Base-by-base conservation (phyloP, 2,329 filamentous ascomycete genomes). In the Mycosphaerelloides madeirae region DNA sequence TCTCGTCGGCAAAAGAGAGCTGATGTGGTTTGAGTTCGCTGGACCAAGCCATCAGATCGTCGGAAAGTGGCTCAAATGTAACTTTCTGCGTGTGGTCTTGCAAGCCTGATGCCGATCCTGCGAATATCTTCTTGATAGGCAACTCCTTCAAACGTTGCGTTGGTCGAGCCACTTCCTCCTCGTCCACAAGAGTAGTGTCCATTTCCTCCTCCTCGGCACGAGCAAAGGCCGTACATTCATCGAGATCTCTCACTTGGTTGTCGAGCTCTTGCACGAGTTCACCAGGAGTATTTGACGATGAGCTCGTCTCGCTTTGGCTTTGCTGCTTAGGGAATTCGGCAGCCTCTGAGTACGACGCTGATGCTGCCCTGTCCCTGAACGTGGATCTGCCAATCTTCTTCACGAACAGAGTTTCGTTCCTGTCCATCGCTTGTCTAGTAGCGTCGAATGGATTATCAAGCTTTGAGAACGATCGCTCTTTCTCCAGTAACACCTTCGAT, bases 1-100 rank as follows among this genome's bases (percentile, higher is more conserved):
- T 54, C 36, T 64, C 58, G n/a, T 68, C 63, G 31, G 65, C 60
- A 3, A 72, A 46, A 29, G 59, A 54, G 29, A 60, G 60, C 38
- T 72, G 69, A 34, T 72, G 63, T 7, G 67, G 62, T 29, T 63
- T 49, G 1, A 72, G 58, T n/a, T 55, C 61, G 3, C 57, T 55
- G 39, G 68, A 64, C 69, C 69, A 72, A 14, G 63, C 14, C 9
- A 48, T 61, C 31, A 66, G 54, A 18, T 64, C 64, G 32, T 65
- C 61, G 3, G 33, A 29, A 6, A 35, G 33, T 18, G 33, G 33
- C 33, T 35, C 33, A 18, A 19, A 35, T 6, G 6, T 18, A n/a
- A n/a, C n/a, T n/a, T n/a, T n/a, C n/a, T n/a, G n/a, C n/a, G n/a
- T n/a, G n/a, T n/a, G n/a, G n/a, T n/a, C n/a, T n/a, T n/a, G n/a